Evolutionary conservation across 176 grass and related monocot species (phyloP), one percentile per base, ranked within the genome.

Genomic region (Aegilops bicornis): DNA sequence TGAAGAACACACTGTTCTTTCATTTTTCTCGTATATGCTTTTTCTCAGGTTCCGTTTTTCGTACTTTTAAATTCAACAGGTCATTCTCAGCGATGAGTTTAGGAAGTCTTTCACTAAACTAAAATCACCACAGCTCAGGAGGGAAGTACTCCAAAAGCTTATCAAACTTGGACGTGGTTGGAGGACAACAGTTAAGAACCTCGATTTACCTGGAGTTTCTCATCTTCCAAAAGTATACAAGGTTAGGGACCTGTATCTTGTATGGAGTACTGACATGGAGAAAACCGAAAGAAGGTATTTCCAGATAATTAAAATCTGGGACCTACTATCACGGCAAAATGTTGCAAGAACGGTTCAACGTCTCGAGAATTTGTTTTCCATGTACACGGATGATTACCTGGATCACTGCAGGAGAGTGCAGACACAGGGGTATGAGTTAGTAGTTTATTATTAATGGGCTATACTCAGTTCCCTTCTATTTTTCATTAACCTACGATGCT

Each of bases 231-330:
- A 87, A 83, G 79, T 87, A 77, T 92, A 91, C 63, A 79, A 32
- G 35, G 79, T 92, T 24, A 82, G 39, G 17, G 88, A 91, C 1
- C 83, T 89, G n/a, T 91, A 82, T 88, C 80, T 97, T 85, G 78
- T 97, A 80, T 97, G 95, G 92, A 94, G 90, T 77, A 87, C 67
- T 78, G 95, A 97, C 64, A 36, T 97, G 42, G 79, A 86, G 32
- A 94, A 88, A 60, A 73, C 85, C 1, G 83, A 85, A 36, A 50
- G 42, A 50, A 88, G 70, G 23, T 94, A 84, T 82, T 37, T 82
- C 10, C 95, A 97, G 69, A 92, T 92, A 69, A 84, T 97, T 58
- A 97, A 86, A 83, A 79, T 97, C n/a, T 97, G 92, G 95, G 86
- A 97, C 40, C 12, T 97, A 25, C 40, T 91, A 10, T 80, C 92